phyloP scores from a whole-genome alignment of 176 grass and related monocot species.

The Dactylis glomerata region DNA sequence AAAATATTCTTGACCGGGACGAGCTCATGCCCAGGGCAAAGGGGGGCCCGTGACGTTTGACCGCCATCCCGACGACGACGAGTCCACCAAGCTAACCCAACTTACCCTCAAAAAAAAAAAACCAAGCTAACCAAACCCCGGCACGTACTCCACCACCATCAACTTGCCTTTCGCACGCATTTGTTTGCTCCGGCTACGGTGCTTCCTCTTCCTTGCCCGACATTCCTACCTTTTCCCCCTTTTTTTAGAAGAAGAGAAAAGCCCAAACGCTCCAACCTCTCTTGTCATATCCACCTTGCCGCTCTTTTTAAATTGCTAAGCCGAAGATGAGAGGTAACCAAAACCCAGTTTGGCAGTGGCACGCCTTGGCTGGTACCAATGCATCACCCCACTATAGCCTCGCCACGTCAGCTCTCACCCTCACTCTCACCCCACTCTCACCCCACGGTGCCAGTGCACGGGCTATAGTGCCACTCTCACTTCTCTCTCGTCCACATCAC shows the following conservation, averaged over 20 bases:
- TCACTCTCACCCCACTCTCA: too few relatives aligned
- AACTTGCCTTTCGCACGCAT: not conserved
- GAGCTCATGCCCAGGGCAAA: not conserved
- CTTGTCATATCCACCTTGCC: not conserved
- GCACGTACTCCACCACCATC: not conserved
- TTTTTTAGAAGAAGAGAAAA: not conserved
- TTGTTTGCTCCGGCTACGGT: not conserved
- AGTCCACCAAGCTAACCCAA: not conserved
- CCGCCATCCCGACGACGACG: not conserved
- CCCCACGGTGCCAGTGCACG: too few relatives aligned
- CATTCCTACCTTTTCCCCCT: not conserved
- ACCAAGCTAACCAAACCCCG: not conserved
- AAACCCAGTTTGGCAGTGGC: not conserved
- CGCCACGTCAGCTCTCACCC: too few relatives aligned
- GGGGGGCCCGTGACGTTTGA: not conserved
- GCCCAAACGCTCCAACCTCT: not conserved
- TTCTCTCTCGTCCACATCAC: too few relatives aligned
- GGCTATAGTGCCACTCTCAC: too few relatives aligned
- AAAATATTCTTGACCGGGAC: slow-evolving; percentile 37
- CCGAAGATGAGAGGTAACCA: not conserved
- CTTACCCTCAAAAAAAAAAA: too few relatives aligned
- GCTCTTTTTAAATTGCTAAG: not conserved
- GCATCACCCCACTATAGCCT: too few relatives aligned
- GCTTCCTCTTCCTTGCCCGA: slow-evolving; percentile 21
- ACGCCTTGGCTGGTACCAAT: too few relatives aligned